Percentiles rank a stretch among this genome's conserved stretches.
phyloP scores from a whole-genome alignment of 345 rosid species.

The Ceriops zippeliana region DNA sequence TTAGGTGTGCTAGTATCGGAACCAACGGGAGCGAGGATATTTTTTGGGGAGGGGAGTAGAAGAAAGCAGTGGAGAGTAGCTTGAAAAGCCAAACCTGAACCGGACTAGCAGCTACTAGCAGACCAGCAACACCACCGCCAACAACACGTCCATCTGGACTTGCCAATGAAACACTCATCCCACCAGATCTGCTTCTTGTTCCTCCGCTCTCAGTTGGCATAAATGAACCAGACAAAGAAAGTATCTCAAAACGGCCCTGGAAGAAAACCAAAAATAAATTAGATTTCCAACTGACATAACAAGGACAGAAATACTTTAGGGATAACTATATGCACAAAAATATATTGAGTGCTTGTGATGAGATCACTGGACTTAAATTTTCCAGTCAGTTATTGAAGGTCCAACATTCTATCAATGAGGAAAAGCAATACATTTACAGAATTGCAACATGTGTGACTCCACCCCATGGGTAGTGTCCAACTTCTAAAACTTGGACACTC shows the following conservation, averaged over 20 bases:
- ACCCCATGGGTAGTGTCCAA: no score
- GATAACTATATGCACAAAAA: no score
- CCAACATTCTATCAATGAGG: background rate
- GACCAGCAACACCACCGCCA: slow-evolving; percentile 96
- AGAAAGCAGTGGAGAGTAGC: background rate
- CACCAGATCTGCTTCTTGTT: slow-evolving; percentile 85
- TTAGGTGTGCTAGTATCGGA: background rate
- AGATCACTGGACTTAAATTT: background rate
- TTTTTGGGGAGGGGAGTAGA: background rate
- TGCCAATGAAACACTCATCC: slow-evolving; percentile 89
- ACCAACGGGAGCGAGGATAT: background rate
- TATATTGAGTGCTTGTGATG: no score
- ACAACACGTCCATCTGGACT: slow-evolving; percentile 94
- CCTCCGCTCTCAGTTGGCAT: slow-evolving; percentile 85
- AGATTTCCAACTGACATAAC: background rate
- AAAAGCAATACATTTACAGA: background rate
- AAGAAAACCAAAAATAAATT: slow-evolving; percentile 3
- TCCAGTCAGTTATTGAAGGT: background rate
- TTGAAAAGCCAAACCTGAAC: slow-evolving; percentile 55
- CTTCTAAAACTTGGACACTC: no score
- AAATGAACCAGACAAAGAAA: slow-evolving; percentile 86
- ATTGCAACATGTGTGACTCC: no score
- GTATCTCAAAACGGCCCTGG: slow-evolving; percentile 95
- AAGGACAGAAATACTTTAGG: background rate
- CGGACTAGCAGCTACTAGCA: slow-evolving; percentile 82